Evolutionary conservation across 2,329 filamentous ascomycete species (phyloP).

Genomic region (Neurospora sp.): DNA sequence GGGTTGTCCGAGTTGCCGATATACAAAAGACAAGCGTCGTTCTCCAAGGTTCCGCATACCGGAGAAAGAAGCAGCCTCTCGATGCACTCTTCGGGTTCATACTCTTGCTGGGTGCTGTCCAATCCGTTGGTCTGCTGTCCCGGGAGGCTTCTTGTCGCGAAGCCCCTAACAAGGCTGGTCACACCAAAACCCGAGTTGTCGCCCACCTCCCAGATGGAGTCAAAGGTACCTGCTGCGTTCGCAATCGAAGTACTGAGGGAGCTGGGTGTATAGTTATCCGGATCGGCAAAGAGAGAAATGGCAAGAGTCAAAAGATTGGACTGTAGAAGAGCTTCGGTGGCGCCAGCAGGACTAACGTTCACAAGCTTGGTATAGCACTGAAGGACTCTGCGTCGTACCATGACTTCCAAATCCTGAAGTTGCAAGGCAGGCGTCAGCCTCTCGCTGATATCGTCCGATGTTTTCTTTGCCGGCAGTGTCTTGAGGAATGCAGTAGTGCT

Average conservation of each 20-base stretch:
- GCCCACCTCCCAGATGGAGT: conserved; percentile 87
- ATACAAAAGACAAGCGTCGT: conserved; percentile 80
- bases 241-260: conserved; percentile 87
- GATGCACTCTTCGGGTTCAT: conserved; percentile 54
- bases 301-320: conserved; percentile 86
- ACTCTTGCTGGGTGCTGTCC: conserved; percentile 35
- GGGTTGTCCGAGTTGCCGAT: conserved; percentile 41
- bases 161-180: conserved; percentile 72
- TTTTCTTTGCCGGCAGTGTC: conserved; percentile 72
- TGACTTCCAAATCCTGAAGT: conserved; percentile 79
- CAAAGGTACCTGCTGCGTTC: conserved; percentile 79
- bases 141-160: conserved; percentile 59
- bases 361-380: conserved; percentile 93
- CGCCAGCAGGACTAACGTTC: conserved; percentile 75
- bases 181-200: conserved; percentile 95
- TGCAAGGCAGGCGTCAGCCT: conserved; percentile 78
- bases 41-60: conserved; percentile 74
- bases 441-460: conserved; percentile 76
- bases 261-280: conserved; percentile 75
- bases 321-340: conserved; percentile 77
- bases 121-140: conserved; percentile 53
- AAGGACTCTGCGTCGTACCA: conserved; percentile 85
- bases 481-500: conserved; percentile 88
- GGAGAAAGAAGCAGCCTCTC: conserved; percentile 56
- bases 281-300: conserved; percentile 86